Percentiles rank a stretch among this genome's conserved stretches.
phyloP scores from a whole-genome alignment of 495 filamentous ascomycete genomes.

The Aspergillus incahuasiensis region DNA sequence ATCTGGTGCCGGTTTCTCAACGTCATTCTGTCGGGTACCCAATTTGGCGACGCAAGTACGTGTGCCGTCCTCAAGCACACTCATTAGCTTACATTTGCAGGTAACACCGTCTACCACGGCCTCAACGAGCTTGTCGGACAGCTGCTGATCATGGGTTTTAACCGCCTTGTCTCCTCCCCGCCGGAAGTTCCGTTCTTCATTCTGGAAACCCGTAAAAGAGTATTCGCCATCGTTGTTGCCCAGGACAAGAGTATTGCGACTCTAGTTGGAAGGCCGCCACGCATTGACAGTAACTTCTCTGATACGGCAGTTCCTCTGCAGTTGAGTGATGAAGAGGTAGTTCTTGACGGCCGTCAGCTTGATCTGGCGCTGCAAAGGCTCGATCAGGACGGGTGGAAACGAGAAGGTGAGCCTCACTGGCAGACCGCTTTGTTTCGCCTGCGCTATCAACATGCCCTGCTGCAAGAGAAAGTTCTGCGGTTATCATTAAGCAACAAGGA shows the following conservation, averaged over 20 bases:
- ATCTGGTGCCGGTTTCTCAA: neutral
- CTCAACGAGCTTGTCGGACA: neutral
- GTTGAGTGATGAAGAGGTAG: too few species aligned
- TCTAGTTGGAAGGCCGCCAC: neutral
- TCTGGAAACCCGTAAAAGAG: conserved; percentile 3
- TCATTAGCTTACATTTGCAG: neutral
- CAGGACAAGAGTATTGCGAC: conserved; percentile 7
- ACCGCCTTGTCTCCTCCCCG: neutral
- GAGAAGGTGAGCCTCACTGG: neutral
- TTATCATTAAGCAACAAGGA: neutral
- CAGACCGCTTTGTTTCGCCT: neutral
- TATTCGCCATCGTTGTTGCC: neutral
- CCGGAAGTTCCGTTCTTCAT: conserved; percentile 2
- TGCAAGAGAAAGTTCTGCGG: neutral
- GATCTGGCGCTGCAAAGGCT: too few species aligned
- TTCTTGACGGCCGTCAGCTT: too few species aligned
- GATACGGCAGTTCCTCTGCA: neutral
- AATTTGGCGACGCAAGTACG: conserved; percentile 38
- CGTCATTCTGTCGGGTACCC: conserved; percentile 17
- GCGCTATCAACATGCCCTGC: neutral
- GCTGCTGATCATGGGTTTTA: neutral
- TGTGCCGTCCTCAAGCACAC: neutral
- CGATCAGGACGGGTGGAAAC: neutral
- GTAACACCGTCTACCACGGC: neutral
- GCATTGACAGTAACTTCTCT: conserved; percentile 2